Percentiles rank a stretch among this genome's conserved stretches.
Conservation (phyloP, 257 asterid genomes). For the Nicotiana paniculata region DNA sequence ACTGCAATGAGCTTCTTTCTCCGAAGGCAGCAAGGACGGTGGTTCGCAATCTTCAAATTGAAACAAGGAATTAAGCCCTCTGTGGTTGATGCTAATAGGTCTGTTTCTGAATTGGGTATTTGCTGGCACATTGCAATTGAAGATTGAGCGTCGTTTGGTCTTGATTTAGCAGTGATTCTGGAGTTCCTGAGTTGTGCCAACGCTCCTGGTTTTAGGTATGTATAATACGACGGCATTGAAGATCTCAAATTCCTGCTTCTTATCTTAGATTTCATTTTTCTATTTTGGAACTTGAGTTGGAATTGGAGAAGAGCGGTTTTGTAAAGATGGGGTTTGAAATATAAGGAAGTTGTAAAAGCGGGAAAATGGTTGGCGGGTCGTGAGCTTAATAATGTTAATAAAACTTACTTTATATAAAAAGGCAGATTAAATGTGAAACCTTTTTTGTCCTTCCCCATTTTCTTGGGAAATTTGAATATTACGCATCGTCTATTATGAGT, state of each 20-base stretch:
- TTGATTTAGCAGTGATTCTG: constrained; percentile 49
- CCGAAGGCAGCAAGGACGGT: constrained; percentile 39
- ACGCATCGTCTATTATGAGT: too few relatives aligned
- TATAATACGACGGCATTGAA: constrained; percentile 23
- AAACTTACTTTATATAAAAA: neutral
- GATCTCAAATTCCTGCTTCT: neutral
- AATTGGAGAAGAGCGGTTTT: neutral
- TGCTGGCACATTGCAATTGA: constrained; percentile 36
- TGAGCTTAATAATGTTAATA: too few relatives aligned
- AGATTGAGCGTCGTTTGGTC: constrained; percentile 26
- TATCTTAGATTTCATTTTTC: neutral
- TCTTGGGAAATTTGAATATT: neutral
- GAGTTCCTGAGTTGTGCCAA: constrained; percentile 53
- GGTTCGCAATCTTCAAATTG: constrained; percentile 25
- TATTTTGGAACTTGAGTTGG: too few relatives aligned
- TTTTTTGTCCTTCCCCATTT: neutral
- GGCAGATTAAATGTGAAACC: neutral
- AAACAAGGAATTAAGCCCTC: constrained; percentile 43
- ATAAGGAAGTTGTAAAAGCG: neutral
- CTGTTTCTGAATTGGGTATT: constrained; percentile 13
- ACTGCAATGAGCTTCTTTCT: constrained; percentile 48
- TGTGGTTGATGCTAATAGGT: constrained; percentile 16
- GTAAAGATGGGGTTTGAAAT: neutral
- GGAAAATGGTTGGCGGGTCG: neutral
- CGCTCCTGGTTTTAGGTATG: constrained; percentile 59